Conservation (phyloP, 768 basidiomycete genomes). For the Coprinellus aureogranulatus region DNA sequence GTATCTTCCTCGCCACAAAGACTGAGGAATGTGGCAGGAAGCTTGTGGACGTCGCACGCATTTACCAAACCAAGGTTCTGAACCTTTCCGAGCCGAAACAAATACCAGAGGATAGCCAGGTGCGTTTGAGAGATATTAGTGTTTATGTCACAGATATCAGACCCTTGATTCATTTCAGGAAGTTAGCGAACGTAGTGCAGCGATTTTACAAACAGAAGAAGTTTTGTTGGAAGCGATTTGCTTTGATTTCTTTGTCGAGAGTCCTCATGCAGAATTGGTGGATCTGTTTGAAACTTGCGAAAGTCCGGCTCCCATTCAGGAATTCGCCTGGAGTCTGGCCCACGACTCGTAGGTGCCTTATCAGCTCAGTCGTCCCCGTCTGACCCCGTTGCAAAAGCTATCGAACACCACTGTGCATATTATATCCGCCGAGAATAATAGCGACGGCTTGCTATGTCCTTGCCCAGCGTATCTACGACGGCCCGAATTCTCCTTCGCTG, state of each 20-base stretch:
- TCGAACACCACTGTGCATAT: conserved; percentile 74
- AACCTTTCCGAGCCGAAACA: conserved; percentile 51
- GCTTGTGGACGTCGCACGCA: conserved; percentile 77
- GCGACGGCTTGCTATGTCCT: conserved; percentile 78
- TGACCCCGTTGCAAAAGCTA: conserved; percentile 44
- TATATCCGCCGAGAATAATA: conserved; percentile 66
- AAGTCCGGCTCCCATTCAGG: conserved; percentile 51
- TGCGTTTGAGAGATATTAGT: conserved; percentile 25
- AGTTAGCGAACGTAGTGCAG: conserved; percentile 65
- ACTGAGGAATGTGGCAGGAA: conserved; percentile 88
- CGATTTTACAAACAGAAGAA: conserved; percentile 75
- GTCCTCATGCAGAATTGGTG: conserved; percentile 72
- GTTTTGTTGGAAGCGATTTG: conserved; percentile 77
- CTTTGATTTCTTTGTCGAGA: conserved; percentile 80
- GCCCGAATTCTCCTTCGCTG: conserved; percentile 69
- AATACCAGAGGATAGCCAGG: conserved; percentile 65
- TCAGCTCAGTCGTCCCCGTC: conserved; percentile 8
- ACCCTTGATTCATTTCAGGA: conserved; percentile 45
- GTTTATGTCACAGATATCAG: neutral
- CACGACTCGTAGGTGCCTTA: conserved; percentile 72
- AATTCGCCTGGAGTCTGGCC: conserved; percentile 82
- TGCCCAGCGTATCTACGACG: conserved; percentile 69
- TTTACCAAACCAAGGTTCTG: conserved; percentile 67
- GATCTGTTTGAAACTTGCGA: conserved; percentile 64
- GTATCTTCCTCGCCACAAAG: conserved; percentile 88